Base-by-base conservation (phyloP, 2,329 filamentous ascomycete genomes). In the Coleophoma cylindrospora region DNA sequence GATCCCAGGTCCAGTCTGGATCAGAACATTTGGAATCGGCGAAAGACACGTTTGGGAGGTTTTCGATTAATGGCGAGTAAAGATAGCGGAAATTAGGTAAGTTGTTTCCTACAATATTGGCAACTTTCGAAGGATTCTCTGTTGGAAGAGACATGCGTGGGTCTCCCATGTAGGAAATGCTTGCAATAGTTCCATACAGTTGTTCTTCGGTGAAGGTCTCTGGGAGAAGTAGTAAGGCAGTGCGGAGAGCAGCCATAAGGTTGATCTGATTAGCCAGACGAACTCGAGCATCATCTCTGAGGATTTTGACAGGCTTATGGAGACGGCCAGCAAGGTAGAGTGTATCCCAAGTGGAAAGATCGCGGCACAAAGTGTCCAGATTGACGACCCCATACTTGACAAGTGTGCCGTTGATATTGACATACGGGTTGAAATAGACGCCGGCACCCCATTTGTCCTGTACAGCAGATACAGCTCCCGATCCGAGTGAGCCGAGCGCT, bases 321-420 rank as follows among this genome's bases (percentile, higher is more conserved):
- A 99, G 77, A 34, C 94, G 87, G 4, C 94, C 94, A 6, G 95
- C 94, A n/a, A 99, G 80, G 68, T 99, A 99, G 22, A 99, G 75
- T 0, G 90, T 96, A 55, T 96, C 85, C 94, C 94, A 99, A 51
- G 91, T 83, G 32, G 83, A 87, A 21, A 99, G 79, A 66, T 99
- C 94, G 40, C 77, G 79, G 61, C 90, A 91, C 14, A 99, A 75
- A 3, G 91, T 96, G 64, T 95, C 85, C 57, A 97, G 80, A 62
- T 95, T 96, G 40, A 96, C 95, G 19, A 99, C 94, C 17, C 92
- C 94, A 62, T 99, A 99, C 71, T 99, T 99, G 69, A 99, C 94
- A 63, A 97, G 77, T 54, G 91, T 95, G 38, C 94, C 95, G 62
- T 97, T 96, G 53, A 97, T 85, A 2, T 88, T 92, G 45, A 99